Evolutionary conservation across 306 rosid species (phyloP).

Genomic region (Medicago truncatula): MtrunA17r5.0-ANR NC_053046.1:6683501-6684000

Average conservation of each 20-base stretch:
- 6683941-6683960: not conserved
- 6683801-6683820: slow-evolving; percentile 62
- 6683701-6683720: slow-evolving; percentile 75
- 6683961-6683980: slow-evolving; percentile 66
- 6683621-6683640: not conserved
- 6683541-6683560: slow-evolving; percentile 64
- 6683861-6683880: not conserved
- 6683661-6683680: slow-evolving; percentile 80
- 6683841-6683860: slow-evolving; percentile 50
- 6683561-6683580: slow-evolving; percentile 55
- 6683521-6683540: slow-evolving; percentile 43
- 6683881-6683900: slow-evolving; percentile 36
- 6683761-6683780: slow-evolving; percentile 42
- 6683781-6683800: slow-evolving; percentile 52
- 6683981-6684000: slow-evolving; percentile 51
- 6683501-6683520: slow-evolving; percentile 51
- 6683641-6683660: slow-evolving; percentile 67
- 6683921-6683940: slow-evolving; percentile 27
- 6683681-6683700: slow-evolving; percentile 82
- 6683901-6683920: slow-evolving; percentile 41
- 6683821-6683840: slow-evolving; percentile 61
- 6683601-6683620: too few relatives aligned
- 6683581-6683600: not conserved
- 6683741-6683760: slow-evolving; percentile 54
- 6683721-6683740: slow-evolving; percentile 50